Evolutionary conservation across 495 filamentous ascomycete species (phyloP).

Genomic region (Penicillium pancosmium): DNA sequence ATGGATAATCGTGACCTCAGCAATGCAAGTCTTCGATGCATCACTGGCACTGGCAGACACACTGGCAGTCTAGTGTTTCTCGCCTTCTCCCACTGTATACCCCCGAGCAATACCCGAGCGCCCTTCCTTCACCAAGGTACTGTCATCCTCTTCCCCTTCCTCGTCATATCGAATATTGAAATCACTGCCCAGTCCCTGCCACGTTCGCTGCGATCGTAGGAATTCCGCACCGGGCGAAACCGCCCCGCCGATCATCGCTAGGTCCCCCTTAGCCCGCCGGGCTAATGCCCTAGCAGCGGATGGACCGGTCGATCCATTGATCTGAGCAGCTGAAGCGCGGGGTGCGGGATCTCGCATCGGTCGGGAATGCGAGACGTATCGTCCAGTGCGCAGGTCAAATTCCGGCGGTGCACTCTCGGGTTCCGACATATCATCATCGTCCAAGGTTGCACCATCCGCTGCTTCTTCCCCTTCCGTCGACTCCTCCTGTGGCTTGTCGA

Average conservation of each 20-base stretch:
- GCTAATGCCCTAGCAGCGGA: conserved; percentile 52
- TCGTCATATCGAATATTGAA: conserved; percentile 71
- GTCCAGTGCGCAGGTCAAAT: conserved; percentile 88
- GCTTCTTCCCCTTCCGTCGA: conserved; percentile 22
- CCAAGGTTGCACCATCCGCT: conserved; percentile 27
- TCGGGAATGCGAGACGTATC: conserved; percentile 78
- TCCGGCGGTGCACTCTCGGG: conserved; percentile 78
- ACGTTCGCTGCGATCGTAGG: conserved; percentile 78
- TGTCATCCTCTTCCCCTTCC: conserved; percentile 51
- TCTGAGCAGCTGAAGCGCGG: conserved; percentile 31
- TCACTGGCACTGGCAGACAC: conserved; percentile 9
- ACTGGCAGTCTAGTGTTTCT: conserved; percentile 36
- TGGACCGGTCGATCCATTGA: conserved; percentile 35
- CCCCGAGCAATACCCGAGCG: conserved; percentile 88
- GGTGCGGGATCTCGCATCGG: conserved; percentile 65
- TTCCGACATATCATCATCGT: conserved; percentile 55
- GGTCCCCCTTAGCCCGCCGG: conserved; percentile 64
- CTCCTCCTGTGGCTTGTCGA: conserved; percentile 36
- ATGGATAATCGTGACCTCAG: no score
- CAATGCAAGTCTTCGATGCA: no score
- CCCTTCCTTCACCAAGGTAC: conserved; percentile 73
- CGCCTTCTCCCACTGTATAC: conserved; percentile 71
- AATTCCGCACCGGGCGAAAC: conserved; percentile 91
- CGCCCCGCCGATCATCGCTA: conserved; percentile 76
- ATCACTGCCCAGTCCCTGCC: conserved; percentile 91